Evolutionary conservation across 1,284 basidiomycete genomes (phyloP), one percentile per base, ranked within the genome.

Genomic region (Heterobasidion parviporum): DNA sequence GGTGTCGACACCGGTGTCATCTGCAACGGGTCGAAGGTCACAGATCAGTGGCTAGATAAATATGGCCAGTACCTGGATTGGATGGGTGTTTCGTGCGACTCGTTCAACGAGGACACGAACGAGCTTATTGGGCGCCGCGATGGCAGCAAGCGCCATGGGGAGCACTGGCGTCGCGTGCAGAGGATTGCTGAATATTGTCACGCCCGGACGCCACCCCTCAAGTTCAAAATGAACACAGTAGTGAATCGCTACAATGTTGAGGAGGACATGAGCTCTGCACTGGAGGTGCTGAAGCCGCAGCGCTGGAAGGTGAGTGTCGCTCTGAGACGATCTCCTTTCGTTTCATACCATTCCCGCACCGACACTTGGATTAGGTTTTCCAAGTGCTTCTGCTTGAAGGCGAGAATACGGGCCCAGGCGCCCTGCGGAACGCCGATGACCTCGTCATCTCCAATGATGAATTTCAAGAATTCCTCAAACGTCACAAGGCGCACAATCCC

Each of bases 51-150:
- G 73, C 46, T 75, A 12, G 69, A 72, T 38, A 60, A 56, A 12
- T 74, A 73, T 20, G 73, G 74, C 0, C 45, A 63, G 57, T 75
- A 71, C 56, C 63, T 76, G 12, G 73, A 76, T 44, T 62, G 74
- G 44, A 74, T 76, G 65, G 74, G 70, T 0, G 70, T 76, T 0
- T 73, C 72, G 1, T 74, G 72, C 44, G 74, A 76, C 51, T 71
- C 69, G 26, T 75, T 76, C 47, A 67, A 71, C 47, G n/a, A 55
- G 0, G 74, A 75, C 48, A 70, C 68, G 6, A 75, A 75, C 55
- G 35, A 69, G 38, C 63, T 59, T 10, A 65, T 70, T 43, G 73
- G 74, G 6, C 61, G 74, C 1, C 65, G 65, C 2, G 67, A 68
- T 12, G 66, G 5, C 62, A 60, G 1, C 70, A 71, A 33, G 65